Conservation (phyloP, 2,329 filamentous ascomycete species). For the Penicillium aurantiogriseum region DNA sequence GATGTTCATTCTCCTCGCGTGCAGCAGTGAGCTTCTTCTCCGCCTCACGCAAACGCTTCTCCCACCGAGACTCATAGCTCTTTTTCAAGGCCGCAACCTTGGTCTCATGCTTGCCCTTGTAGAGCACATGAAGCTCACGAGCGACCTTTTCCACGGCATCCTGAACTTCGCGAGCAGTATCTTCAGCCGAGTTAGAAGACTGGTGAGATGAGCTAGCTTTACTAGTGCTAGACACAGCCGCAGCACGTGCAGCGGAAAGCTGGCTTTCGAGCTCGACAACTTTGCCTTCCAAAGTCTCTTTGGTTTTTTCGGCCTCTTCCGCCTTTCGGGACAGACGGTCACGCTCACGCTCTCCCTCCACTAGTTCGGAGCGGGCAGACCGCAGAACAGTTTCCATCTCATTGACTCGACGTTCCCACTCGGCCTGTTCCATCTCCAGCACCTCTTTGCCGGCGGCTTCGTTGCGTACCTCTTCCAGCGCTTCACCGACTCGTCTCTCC, state of each 20-base stretch:
- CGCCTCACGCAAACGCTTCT: slow-evolving; percentile 80
- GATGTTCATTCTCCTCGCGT: slow-evolving; percentile 69
- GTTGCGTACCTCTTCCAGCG: slow-evolving; percentile 78
- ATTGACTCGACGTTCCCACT: slow-evolving; percentile 79
- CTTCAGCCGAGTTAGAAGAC: slow-evolving; percentile 43
- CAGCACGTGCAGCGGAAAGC: slow-evolving; percentile 43
- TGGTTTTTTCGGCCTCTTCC: slow-evolving; percentile 68
- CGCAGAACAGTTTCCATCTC: slow-evolving; percentile 82
- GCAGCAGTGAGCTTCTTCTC: slow-evolving; percentile 70
- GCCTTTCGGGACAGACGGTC: slow-evolving; percentile 74
- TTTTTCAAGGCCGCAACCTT: slow-evolving; percentile 88
- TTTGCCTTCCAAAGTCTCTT: slow-evolving; percentile 46
- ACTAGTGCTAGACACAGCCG: slow-evolving; percentile 25
- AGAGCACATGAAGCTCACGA: slow-evolving; percentile 86
- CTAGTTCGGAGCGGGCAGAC: slow-evolving; percentile 78
- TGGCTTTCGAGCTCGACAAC: slow-evolving; percentile 49
- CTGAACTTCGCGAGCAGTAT: slow-evolving; percentile 68
- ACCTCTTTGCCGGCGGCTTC: slow-evolving; percentile 69
- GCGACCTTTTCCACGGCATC: slow-evolving; percentile 85
- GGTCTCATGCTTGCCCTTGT: slow-evolving; percentile 96
- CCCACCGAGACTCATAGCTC: slow-evolving; percentile 79
- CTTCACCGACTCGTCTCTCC: slow-evolving; percentile 85
- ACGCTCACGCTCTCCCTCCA: slow-evolving; percentile 72
- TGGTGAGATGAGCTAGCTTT: slow-evolving; percentile 32
- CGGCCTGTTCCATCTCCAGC: slow-evolving; percentile 70